phyloP scores from a whole-genome alignment of 345 rosid genomes.

The Ricinus communis region DNA sequence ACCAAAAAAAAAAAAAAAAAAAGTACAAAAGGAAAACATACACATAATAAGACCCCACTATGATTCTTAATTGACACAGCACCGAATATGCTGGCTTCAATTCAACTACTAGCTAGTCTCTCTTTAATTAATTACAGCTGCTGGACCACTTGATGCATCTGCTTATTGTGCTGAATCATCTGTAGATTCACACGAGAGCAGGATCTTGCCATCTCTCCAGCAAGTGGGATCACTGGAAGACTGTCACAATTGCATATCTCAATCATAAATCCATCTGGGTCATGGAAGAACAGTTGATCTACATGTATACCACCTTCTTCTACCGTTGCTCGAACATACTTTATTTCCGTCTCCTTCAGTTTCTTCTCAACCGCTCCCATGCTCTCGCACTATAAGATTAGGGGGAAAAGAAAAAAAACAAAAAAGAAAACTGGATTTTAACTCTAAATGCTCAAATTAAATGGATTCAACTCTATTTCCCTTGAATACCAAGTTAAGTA shows the following conservation, averaged over 20 bases:
- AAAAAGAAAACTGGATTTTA: too few relatives aligned
- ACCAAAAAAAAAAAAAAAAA: too few relatives aligned
- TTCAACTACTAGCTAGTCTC: background rate
- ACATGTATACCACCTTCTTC: slow-evolving; percentile 41
- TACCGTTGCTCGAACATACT: slow-evolving; percentile 30
- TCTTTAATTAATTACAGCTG: background rate
- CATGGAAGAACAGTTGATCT: slow-evolving; percentile 48
- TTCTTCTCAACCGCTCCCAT: slow-evolving; percentile 42
- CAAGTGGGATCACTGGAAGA: slow-evolving; percentile 41
- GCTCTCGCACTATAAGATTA: slow-evolving; percentile 40
- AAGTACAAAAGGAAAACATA: too few relatives aligned
- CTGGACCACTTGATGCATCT: slow-evolving; percentile 5
- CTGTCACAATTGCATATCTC: slow-evolving; percentile 47
- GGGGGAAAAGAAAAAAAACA: too few relatives aligned
- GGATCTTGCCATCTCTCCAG: slow-evolving; percentile 14
- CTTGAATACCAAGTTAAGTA: too few relatives aligned
- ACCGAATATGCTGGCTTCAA: too few relatives aligned
- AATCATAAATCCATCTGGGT: slow-evolving; percentile 47
- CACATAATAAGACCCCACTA: too few relatives aligned
- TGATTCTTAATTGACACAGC: too few relatives aligned
- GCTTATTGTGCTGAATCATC: background rate
- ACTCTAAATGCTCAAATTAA: too few relatives aligned
- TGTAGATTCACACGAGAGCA: slow-evolving; percentile 20
- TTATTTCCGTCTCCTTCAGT: slow-evolving; percentile 34
- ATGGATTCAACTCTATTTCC: too few relatives aligned